Evolutionary conservation across 108 stramenopile genomes (phyloP).

Genomic region (Mediolabrus comicus): DNA sequence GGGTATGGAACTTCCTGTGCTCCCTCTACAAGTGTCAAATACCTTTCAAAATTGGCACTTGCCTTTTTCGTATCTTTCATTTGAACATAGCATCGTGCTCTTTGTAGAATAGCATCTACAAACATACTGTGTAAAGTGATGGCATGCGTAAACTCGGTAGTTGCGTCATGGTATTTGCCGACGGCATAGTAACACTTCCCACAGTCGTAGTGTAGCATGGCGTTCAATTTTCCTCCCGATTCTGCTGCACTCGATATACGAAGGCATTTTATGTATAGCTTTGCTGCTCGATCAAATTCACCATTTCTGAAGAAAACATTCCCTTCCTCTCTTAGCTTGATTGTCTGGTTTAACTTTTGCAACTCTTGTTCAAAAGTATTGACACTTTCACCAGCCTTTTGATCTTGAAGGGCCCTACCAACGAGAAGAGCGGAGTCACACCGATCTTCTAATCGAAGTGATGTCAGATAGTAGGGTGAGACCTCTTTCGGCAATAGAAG

Average conservation of each 20-base stretch:
- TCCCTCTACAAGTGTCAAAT: slow-evolving; percentile 22
- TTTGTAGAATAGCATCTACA: slow-evolving; percentile 39
- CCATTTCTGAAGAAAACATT: slow-evolving; percentile 41
- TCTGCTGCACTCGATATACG: slow-evolving; percentile 1
- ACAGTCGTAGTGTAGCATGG: slow-evolving; percentile 48
- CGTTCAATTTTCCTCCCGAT: slow-evolving; percentile 44
- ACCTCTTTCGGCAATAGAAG: slow-evolving; percentile 28
- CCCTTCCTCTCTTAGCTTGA: slow-evolving; percentile 40
- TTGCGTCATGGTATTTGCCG: slow-evolving; percentile 37
- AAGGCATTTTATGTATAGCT: slow-evolving; percentile 36
- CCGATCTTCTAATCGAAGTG: slow-evolving; percentile 43
- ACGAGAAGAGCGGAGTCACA: slow-evolving; percentile 16
- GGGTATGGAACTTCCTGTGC: slow-evolving; percentile 26
- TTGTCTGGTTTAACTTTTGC: slow-evolving; percentile 27
- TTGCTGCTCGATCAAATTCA: slow-evolving; percentile 33
- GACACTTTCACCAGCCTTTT: background rate
- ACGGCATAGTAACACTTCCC: slow-evolving; percentile 45
- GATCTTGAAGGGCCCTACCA: slow-evolving; percentile 11
- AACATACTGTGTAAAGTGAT: slow-evolving; percentile 45
- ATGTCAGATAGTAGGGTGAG: slow-evolving; percentile 26
- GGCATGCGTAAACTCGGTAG: slow-evolving; percentile 41
- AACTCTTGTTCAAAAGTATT: background rate
- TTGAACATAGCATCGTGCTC: slow-evolving; percentile 43
- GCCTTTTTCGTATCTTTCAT: slow-evolving; percentile 18
- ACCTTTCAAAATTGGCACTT: slow-evolving; percentile 28